A percentile compares a stretch with the other conserved stretches of the same genome.
These are phyloP conservation scores for Metarhizium anisopliae DNA, from an alignment of 2,329 filamentous ascomycete species.

Conservation along the genomic window DNA sequence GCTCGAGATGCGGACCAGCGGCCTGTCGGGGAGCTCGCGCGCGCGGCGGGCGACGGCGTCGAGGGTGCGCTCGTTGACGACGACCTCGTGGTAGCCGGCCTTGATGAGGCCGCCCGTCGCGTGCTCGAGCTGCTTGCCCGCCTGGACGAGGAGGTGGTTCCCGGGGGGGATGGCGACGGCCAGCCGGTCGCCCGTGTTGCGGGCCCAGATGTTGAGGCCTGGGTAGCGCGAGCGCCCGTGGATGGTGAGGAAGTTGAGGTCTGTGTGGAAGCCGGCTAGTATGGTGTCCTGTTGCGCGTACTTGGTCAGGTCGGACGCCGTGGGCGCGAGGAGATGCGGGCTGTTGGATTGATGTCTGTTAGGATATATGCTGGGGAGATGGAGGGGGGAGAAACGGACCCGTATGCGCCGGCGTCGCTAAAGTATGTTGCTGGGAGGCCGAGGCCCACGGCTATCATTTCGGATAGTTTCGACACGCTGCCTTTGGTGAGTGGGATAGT, in stretches of 20 bases:
- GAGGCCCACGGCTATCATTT: constrained; percentile 50
- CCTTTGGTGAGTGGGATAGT: constrained; percentile 1
- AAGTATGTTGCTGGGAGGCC: constrained; percentile 44
- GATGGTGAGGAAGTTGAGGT: constrained; percentile 57
- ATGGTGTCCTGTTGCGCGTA: constrained; percentile 48
- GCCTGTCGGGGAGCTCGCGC: constrained; percentile 34
- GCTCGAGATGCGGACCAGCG: constrained; percentile 48
- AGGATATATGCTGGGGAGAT: neutral
- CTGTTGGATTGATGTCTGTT: constrained; percentile 18
- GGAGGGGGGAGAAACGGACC: constrained; percentile 23
- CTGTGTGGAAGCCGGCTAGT: constrained; percentile 54
- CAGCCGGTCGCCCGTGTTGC: constrained; percentile 51
- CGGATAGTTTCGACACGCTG: constrained; percentile 46
- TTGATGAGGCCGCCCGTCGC: constrained; percentile 52
- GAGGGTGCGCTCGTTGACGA: constrained; percentile 45
- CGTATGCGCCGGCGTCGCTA: constrained; percentile 45
- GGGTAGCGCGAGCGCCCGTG: constrained; percentile 55
- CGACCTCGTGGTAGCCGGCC: constrained; percentile 53
- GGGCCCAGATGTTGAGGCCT: constrained; percentile 53
- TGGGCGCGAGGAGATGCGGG: constrained; percentile 53
- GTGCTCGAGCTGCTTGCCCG: constrained; percentile 55
- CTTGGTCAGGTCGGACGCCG: constrained; percentile 46
- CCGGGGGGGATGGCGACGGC: constrained; percentile 49
- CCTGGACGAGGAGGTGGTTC: constrained; percentile 51
- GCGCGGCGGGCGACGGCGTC: constrained; percentile 35